Base-by-base conservation (phyloP, 495 filamentous ascomycete genomes). In the Penicillium dipodomyicola region DNA sequence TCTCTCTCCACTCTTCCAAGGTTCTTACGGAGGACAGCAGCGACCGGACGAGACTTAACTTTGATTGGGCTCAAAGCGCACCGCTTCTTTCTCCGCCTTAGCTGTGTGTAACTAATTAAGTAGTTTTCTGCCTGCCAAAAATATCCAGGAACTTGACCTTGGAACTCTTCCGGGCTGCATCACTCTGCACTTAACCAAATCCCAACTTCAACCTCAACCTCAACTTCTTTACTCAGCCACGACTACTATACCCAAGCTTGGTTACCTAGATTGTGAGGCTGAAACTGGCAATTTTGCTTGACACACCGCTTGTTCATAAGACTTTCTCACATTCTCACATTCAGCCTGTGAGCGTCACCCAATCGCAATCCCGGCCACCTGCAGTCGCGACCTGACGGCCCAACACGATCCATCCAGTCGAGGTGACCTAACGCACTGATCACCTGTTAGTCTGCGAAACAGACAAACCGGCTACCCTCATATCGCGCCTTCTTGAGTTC, bases 331-430 rank as follows among this genome's bases (percentile, higher is more conserved):
- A 15, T 20, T 32, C 17, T 57, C 58, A 42, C 53, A 12, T 39
- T 33, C 53, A 56, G 58, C 69, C 67, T 67, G 66, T 72, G 65
- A 71, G 62, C 63, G 44, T 58, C 60, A 49, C 37, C 56, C 49
- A 56, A 42, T 57, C 51, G 54, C 55, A 33, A 54, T 57, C 54
- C 39, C 48, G 56, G 60, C 67, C 44, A 61, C 57, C 44, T 48
- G 63, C 69, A 67, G 67, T 61, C 47, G 61, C 63, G 45, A 65
- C 62, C 65, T 47, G 49, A 63, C 65, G 54, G 63, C 65, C 65
- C 58, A 60, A 65, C 52, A 44, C 61, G 49, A 67, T 44, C 44
- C 6, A 54, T 33, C 23, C 29, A 47, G 42, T 49, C 51, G 47
- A 15, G 49, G 25, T 39, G 25, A 35, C 39, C 54, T 47, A 54